Base-by-base conservation (phyloP, 495 filamentous ascomycete species). In the Extremus antarcticus region DNA sequence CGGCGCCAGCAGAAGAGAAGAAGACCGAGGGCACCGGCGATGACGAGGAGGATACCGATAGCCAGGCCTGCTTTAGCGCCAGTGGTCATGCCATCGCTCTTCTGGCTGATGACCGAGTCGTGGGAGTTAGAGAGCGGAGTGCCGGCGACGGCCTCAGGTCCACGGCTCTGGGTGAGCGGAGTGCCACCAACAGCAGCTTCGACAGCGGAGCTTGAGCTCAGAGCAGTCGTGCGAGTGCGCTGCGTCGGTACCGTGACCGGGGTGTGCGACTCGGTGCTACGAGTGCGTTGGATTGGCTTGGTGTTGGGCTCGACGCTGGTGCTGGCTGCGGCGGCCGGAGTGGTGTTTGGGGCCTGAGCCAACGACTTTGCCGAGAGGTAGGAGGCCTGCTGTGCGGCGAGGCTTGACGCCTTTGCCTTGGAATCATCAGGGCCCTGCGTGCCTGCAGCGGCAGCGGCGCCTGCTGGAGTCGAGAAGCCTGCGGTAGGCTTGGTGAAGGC, bases 11-110 rank as follows among this genome's bases (percentile, higher is more conserved):
- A 76, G 66, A 80, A 82, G 53, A 90, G 74, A 22, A 84, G 68
- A 21, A 87, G 47, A 20, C 68, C 79, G 15, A 83, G 66, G 40
- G 87, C 57, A 15, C 85, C 63, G 35, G 83, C 74, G 25, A 94
- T 68, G 11, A 76, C 78, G 2, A 89, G 60, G 39, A 88, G 63
- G 43, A 88, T 78, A 58, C 89, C 90, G 65, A 95, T 83, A 2
- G 83, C 84, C 49, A 96, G 73, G 51, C 94, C 94, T 22, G 88
- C 90, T 63, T 87, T 91, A 39, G 82, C 84, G 39, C 82, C 86
- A 25, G 72, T 71, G 40, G 78, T 79, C 61, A 84, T 71, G 21
- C 81, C 83, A 49, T 62, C 62, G 16, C 71, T 67, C 11, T 43
- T 35, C 45, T 49, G 4, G 40, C 45, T 16, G 54, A 53, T 50